Evolutionary conservation across 495 filamentous ascomycete species (phyloP), one percentile per base, ranked within the genome.

Genomic region (Tuber brumale): DNA sequence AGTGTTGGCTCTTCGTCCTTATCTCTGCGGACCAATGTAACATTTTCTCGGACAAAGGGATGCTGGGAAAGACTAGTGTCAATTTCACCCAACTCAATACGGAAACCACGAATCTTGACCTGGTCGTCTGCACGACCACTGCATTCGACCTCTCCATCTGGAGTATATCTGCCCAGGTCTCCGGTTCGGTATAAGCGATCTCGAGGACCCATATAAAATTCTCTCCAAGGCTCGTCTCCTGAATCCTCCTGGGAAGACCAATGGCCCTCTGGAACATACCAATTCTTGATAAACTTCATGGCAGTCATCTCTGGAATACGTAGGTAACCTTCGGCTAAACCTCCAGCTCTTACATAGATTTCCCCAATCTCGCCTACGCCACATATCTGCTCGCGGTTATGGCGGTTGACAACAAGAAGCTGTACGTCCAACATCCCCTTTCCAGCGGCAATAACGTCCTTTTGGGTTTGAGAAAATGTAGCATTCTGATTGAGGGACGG

Each of bases 11-110:
- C 95, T 82, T 98, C 94, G 83, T 94, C 90, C 78, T 92, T 93
- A 83, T 97, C 93, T 84, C 95, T 89, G 75, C 92, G 87, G 0
- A 97, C 90, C 3, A 99, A 84, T 1, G 95, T 98, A 72, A 94
- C 90, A 84, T 93, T 94, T 77, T 99, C 95, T 27, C 92, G 86
- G 9, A 98, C 89, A 6, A 97, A 84, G 8, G 90, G 90, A 83
- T 97, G 90, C 69, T 91, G 89, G 66, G 90, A 91, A 31, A 97
- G 86, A 81, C 94, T 90, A 57, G 89, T 94, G 82, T 98, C 94
- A 75, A 97, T 97, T 73, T 98, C 95, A 76, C 92, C 92, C 42
- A 98, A 90, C 84, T 98, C 95, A 79, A 98, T 96, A 72, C 95
- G 88, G 86, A 98, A 97, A 8, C 95, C 95, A 72, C 95, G 91